Percentiles rank a stretch among this genome's conserved stretches.
Conservation (phyloP, 352 stramenopile species). For the Globisporangium solare region DNA sequence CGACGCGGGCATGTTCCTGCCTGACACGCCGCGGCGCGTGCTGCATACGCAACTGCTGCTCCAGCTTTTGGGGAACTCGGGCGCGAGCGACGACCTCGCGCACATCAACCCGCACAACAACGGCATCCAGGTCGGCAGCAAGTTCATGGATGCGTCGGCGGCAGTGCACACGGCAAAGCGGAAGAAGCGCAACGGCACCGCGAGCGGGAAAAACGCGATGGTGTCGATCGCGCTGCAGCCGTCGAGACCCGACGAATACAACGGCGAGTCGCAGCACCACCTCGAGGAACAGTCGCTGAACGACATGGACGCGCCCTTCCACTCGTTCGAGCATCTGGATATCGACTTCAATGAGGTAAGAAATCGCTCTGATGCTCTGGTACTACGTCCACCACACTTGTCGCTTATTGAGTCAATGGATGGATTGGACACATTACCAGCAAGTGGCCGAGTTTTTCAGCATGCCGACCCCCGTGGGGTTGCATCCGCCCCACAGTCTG, state of each 20-base stretch:
- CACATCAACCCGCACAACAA: constrained; percentile 5
- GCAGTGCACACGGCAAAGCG: constrained; percentile 35
- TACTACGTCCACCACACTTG: neutral
- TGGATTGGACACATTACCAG: constrained; percentile 16
- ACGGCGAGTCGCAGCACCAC: constrained; percentile 16
- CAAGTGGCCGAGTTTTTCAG: constrained; percentile 85
- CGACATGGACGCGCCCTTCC: constrained; percentile 63
- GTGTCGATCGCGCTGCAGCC: constrained; percentile 29
- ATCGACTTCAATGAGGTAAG: constrained; percentile 82
- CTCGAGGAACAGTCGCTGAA: constrained; percentile 31
- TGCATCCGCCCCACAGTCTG: constrained; percentile 64
- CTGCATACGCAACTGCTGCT: constrained; percentile 78
- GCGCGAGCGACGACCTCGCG: constrained; percentile 23
- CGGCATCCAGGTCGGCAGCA: constrained; percentile 5
- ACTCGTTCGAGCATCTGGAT: constrained; percentile 79
- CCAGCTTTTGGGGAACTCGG: constrained; percentile 57
- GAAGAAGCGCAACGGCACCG: constrained; percentile 43
- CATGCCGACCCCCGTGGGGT: constrained; percentile 52
- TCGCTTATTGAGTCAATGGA: neutral
- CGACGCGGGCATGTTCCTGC: constrained; percentile 66
- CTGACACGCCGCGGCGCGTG: constrained; percentile 65
- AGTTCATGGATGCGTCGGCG: neutral
- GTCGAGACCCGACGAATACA: constrained; percentile 22
- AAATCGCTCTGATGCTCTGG: neutral
- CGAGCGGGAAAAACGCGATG: constrained; percentile 12